Percentiles rank a stretch among this genome's conserved stretches.
Evolutionary conservation across 768 basidiomycete genomes (phyloP).

Genomic region (Piloderma croceum): DNA sequence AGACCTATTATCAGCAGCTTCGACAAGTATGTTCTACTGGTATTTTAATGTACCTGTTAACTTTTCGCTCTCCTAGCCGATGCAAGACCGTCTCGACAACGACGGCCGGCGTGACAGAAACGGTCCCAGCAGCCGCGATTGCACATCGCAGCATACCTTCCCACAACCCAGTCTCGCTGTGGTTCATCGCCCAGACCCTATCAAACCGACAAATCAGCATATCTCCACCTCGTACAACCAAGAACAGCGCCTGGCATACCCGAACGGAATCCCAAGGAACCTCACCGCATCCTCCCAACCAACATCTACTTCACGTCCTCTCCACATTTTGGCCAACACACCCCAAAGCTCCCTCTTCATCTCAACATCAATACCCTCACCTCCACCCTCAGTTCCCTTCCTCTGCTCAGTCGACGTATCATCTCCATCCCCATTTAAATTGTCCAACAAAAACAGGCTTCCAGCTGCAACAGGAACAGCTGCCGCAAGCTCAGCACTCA

Average conservation of each 20-base stretch:
- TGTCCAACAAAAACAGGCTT: conserved; percentile 25
- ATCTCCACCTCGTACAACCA: too few species aligned
- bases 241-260: too few species aligned
- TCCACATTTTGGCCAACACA: conserved; percentile 32
- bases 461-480: conserved; percentile 28
- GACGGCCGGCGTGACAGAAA: too few species aligned
- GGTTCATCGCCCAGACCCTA: conserved; percentile 43
- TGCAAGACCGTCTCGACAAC: too few species aligned
- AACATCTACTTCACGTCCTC: conserved; percentile 17
- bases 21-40: not conserved
- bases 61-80: too few species aligned
- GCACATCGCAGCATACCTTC: conserved; percentile 29
- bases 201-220: conserved; percentile 6
- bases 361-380: too few species aligned
- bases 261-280: conserved; percentile 44
- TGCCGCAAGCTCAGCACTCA: conserved; percentile 42
- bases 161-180: conserved; percentile 41
- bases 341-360: conserved; percentile 45
- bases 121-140: conserved; percentile 24
- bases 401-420: too few species aligned
- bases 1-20: not conserved
- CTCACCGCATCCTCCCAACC: conserved; percentile 38
- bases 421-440: conserved; percentile 26
- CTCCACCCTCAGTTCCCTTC: too few species aligned
- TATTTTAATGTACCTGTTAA: too few species aligned